Base-by-base conservation (phyloP, 768 basidiomycete species). In the Tulasnella sp. region DNA sequence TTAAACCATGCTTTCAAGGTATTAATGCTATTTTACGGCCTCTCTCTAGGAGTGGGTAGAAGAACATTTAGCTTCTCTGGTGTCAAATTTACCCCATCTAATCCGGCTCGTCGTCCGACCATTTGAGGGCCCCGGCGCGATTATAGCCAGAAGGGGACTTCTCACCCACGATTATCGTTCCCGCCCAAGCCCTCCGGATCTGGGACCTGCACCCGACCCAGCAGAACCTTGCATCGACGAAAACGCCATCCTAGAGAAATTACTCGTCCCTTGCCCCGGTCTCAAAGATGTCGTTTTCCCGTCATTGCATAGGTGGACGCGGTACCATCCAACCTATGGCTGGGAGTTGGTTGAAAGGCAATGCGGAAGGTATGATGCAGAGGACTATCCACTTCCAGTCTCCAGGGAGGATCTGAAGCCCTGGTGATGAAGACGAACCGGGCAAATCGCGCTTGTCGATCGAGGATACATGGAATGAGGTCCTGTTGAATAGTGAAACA, bases 221-320 rank as follows among this genome's bases (percentile, higher is more conserved):
- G 62, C 27, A 12, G 62, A 68, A 14, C 62, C 62, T 68, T 68
- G 62, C 62, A 68, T 68, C 62, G 62, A 68, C 62, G 62, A 68
- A 68, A 34, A 68, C 31, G 34, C 6, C 31, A 12, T 68, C 34
- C 34, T 68, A 8, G 62, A 68, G 27, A 68, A 34, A 18, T 68
- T 68, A 31, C n/a, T 34, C 9, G 31, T 68, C 62, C 62, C 62
- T 27, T 68, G 62, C 27, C 24, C 62, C 21, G 62, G 16, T 34
- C 62, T 68, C 62, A 68, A 68, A 6, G 62, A 68, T 1, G 62
- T 68, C 27, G 62, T 68, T 68, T 34, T 68, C 62, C 62, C 62
- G n/a, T 68, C 62, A 0, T 34, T 68, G 62, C 62, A 68, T 14
- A 68, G 18, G 31, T 68, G 62, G 62, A 68, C 62, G 2, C 21